Conservation (phyloP, 352 stramenopile species). For the Pythium dissotocum region DNA sequence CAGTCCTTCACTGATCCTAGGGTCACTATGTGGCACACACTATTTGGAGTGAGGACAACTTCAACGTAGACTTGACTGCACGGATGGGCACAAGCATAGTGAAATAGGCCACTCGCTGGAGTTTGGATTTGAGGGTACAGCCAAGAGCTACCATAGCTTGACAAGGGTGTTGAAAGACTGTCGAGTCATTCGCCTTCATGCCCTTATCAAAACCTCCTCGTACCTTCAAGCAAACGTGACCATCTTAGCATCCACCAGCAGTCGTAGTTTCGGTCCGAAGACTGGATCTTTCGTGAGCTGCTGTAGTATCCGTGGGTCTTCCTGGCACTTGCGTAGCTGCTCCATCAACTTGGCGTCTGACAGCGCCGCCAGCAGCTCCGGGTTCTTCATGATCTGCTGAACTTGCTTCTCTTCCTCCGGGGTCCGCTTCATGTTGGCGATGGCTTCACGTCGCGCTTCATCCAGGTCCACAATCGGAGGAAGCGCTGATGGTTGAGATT, state of each 20-base stretch:
- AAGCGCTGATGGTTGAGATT: slow-evolving; percentile 11
- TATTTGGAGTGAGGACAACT: too few species aligned
- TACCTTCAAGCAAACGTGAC: slow-evolving; percentile 46
- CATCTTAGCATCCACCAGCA: slow-evolving; percentile 59
- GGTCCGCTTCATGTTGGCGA: slow-evolving; percentile 56
- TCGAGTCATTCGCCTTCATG: too few species aligned
- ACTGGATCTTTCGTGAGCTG: slow-evolving; percentile 41
- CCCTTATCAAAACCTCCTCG: too few species aligned
- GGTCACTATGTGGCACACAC: too few species aligned
- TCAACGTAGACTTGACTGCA: too few species aligned
- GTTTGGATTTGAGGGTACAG: too few species aligned
- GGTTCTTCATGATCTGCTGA: slow-evolving; percentile 63
- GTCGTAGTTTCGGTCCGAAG: slow-evolving; percentile 50
- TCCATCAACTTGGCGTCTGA: slow-evolving; percentile 63
- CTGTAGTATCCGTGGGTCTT: slow-evolving; percentile 44
- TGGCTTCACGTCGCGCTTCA: slow-evolving; percentile 47
- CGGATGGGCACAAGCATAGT: too few species aligned
- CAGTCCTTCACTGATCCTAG: too few species aligned
- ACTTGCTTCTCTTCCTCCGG: slow-evolving; percentile 69
- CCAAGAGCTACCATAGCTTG: neutral
- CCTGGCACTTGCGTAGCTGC: slow-evolving; percentile 43
- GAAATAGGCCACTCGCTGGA: too few species aligned
- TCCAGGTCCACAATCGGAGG: slow-evolving; percentile 66
- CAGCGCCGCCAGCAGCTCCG: slow-evolving; percentile 59
- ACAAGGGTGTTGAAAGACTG: too few species aligned